Evolutionary conservation across 2,329 filamentous ascomycete genomes (phyloP), one percentile per base, ranked within the genome.

Genomic region (Coleophoma cylindrospora): DNA sequence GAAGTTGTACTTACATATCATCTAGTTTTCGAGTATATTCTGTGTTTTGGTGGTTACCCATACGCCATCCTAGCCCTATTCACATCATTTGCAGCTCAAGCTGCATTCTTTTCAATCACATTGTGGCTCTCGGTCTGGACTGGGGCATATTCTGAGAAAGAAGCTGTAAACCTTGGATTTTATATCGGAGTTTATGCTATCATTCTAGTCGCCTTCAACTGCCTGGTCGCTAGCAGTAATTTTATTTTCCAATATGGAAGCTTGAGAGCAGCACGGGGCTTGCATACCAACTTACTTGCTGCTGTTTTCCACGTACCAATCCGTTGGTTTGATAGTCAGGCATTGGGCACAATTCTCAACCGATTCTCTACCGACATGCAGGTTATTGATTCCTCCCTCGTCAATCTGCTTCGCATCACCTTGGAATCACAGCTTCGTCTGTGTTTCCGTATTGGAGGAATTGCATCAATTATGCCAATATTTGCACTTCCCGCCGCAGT

Each of bases 331-430:
- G 21, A 37, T 2, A 40, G n/a, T 8, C 34, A 32, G 8, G 45
- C 34, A 13, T 38, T 38, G 19, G 45, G 45, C 12, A 47, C 45
- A 21, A 38, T 47, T 15, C 36, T 47, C 17, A 47, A 47, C 27
- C 33, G 45, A 14, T 47, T 47, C 45, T 38, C 34, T n/a, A 37
- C 17, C 8, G 45, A 47, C 21, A 47, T 47, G 45, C 41, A 44
- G 22, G 32, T 44, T 15, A 21, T 44, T 22, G 41, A 44, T 3
- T 32, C n/a, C 19, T 32, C 22, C 4, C 41, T 44, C 17, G n/a
- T 44, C 19, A 44, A 44, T 32, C 4, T 44, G 21, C 41, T 44
- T 32, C 41, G 41, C 12, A 44, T 44, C 21, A 44, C 41, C 11
- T 15, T 44, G 19, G 41, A 44, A 32, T 5, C 32, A 4, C 19